Percentiles rank a stretch among this genome's conserved stretches.
These are phyloP conservation scores for Suillus bovinus DNA, from an alignment of 768 basidiomycete species.

Conservation along the genomic window DNA sequence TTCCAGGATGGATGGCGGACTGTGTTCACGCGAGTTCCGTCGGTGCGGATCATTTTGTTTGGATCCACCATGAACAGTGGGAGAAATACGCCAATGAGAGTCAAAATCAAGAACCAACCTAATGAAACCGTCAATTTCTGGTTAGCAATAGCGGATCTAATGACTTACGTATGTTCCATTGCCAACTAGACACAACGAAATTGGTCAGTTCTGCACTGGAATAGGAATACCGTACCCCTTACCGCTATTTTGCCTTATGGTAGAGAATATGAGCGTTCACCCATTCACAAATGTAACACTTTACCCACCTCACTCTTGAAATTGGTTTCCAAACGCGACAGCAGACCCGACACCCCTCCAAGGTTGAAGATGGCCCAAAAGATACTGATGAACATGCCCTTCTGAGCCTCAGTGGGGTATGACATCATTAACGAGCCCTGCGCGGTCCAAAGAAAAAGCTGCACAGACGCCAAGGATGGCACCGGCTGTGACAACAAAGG, in stretches of 20 bases:
- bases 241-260: slow-evolving; percentile 31
- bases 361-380: slow-evolving; percentile 79
- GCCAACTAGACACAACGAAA: slow-evolving; percentile 42
- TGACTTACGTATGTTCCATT: slow-evolving; percentile 72
- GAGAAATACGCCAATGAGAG: slow-evolving; percentile 62
- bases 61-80: slow-evolving; percentile 73
- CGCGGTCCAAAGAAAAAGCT: slow-evolving; percentile 53
- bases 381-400: slow-evolving; percentile 49
- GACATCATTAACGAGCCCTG: slow-evolving; percentile 57
- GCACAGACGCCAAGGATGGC: slow-evolving; percentile 52
- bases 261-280: not conserved
- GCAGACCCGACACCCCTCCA: slow-evolving; percentile 74
- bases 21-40: slow-evolving; percentile 64
- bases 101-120: slow-evolving; percentile 77
- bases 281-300: not conserved
- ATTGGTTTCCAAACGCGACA: slow-evolving; percentile 73
- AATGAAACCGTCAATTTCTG: slow-evolving; percentile 26
- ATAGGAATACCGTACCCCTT: slow-evolving; percentile 8
- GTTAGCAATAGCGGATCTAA: not conserved
- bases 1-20: slow-evolving; percentile 75
- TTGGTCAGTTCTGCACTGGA: not conserved
- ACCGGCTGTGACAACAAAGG: slow-evolving; percentile 50
- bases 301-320: slow-evolving; percentile 55
- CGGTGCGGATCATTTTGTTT: slow-evolving; percentile 69
- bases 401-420: slow-evolving; percentile 57